These are phyloP conservation scores for Penicillium arizonense DNA, from an alignment of 495 filamentous ascomycete species.

Conservation along the genomic window DNA sequence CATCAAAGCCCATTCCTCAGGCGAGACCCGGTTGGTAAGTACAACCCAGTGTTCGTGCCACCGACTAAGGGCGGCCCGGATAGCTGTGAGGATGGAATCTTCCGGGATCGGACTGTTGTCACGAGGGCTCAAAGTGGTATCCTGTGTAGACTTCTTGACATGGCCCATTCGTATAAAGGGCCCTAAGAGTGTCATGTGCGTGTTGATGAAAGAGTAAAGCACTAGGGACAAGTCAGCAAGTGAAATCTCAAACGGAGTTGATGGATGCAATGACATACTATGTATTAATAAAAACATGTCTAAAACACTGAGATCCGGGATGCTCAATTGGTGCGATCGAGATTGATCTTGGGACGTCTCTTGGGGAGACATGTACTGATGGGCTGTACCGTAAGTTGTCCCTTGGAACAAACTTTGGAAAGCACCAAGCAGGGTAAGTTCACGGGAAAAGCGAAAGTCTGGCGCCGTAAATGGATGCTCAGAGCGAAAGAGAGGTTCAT, in stretches of 20 bases:
- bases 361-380: background rate
- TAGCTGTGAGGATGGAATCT: constrained; percentile 30
- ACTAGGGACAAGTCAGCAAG: constrained; percentile 23
- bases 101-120: constrained; percentile 27
- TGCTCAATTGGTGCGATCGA: constrained; percentile 1
- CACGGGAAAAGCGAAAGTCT: constrained; percentile 34
- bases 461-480: constrained; percentile 41
- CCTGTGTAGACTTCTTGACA: constrained; percentile 5
- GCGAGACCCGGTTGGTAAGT: constrained; percentile 30
- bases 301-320: constrained; percentile 27
- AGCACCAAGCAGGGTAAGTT: constrained; percentile 29
- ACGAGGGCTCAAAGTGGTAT: background rate
- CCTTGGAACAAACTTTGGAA: constrained; percentile 38
- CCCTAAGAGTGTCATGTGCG: constrained; percentile 42
- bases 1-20: constrained; percentile 42
- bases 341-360: too few relatives aligned
- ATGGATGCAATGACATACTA: constrained; percentile 20
- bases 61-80: constrained; percentile 33
- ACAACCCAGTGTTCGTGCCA: constrained; percentile 42
- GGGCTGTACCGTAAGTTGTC: constrained; percentile 1
- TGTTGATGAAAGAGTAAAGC: constrained; percentile 44
- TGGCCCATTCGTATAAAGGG: constrained; percentile 22
- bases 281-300: constrained; percentile 49
- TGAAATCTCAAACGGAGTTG: background rate
- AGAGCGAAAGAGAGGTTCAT: constrained; percentile 35